Conservation (phyloP, 2,329 filamentous ascomycete genomes). For the Neonectria faginata region DNA sequence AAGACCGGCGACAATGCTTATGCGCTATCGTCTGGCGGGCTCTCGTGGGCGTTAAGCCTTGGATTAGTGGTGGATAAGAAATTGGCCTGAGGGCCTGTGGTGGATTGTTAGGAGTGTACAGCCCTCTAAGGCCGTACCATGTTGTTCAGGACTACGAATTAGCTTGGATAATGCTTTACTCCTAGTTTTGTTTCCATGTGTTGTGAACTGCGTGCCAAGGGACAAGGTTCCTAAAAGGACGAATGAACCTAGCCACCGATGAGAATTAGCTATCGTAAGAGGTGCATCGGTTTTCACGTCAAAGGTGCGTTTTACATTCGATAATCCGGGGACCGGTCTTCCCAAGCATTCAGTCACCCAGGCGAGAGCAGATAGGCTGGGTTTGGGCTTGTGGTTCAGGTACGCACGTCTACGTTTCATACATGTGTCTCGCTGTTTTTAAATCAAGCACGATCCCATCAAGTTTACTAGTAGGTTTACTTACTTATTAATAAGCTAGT, state of each 20-base stretch:
- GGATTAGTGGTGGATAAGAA: conserved; percentile 23
- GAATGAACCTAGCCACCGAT: not conserved
- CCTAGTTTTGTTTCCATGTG: not conserved
- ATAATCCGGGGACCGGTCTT: too few species aligned
- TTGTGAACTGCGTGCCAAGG: not conserved
- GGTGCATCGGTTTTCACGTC: too few species aligned
- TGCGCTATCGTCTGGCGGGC: conserved; percentile 63
- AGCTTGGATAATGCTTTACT: conserved; percentile 33
- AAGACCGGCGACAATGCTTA: conserved; percentile 62
- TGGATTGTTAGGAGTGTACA: conserved; percentile 11
- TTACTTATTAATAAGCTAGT: too few species aligned
- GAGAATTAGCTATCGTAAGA: too few species aligned
- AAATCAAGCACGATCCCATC: too few species aligned
- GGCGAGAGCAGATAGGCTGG: too few species aligned
- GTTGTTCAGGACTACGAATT: conserved; percentile 14
- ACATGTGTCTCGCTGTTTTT: too few species aligned
- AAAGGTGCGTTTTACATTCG: too few species aligned
- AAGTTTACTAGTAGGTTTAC: too few species aligned
- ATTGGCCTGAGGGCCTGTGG: not conserved
- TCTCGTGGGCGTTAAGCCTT: conserved; percentile 59
- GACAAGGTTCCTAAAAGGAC: not conserved
- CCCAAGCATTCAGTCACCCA: too few species aligned
- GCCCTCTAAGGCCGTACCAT: not conserved
- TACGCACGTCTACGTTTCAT: too few species aligned
- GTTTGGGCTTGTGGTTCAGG: too few species aligned